Base-by-base conservation (phyloP, 164 flowering plant genomes). In the Pachysandra terminalis region DNA sequence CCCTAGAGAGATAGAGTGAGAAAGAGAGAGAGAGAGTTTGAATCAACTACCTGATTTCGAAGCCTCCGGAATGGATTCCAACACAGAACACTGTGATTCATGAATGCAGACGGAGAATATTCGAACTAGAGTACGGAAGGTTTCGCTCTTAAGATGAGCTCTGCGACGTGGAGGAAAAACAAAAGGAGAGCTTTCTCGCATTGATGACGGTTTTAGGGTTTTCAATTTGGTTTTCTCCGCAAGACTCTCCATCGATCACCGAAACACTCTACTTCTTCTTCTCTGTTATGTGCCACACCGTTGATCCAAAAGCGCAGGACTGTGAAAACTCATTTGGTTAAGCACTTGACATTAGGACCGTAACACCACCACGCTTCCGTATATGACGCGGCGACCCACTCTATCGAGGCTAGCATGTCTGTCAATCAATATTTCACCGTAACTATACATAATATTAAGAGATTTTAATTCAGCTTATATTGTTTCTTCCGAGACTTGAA, bases 81-180 rank as follows among this genome's bases (percentile, higher is more conserved):
- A 28, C 14, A 61, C 10, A 14, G 73, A 68, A 56, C 19, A 4
- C 16, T 65, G 64, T 27, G 83, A 66, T 0, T 80, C 67, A 21
- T 67, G 74, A 49, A 57, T 35, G 72, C 78, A 78, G 25, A 61
- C 73, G 3, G 87, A 73, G 25, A 84, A 48, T 59, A 84, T 74
- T 27, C 56, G 81, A 54, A 76, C 48, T 9, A 84, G 64, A 16
- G 79, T 53, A 5, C 60, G 37, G 63, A 71, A 74, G 9, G 87
- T 84, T 61, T 73, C 61, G 71, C 90, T 86, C 74, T 68, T 75
- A 62, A 84, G 84, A 37, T 68, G 86, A 55, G 81, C 65, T 58
- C 78, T 68, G 0, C 83, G 77, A 37, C 55, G 77, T 17, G 64
- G 76, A 53, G 71, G 65, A 55, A 80, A 76, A 67, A 37, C 24